Conservation (phyloP, 2,329 filamentous ascomycete species). For the Xylariales sp. region DNA sequence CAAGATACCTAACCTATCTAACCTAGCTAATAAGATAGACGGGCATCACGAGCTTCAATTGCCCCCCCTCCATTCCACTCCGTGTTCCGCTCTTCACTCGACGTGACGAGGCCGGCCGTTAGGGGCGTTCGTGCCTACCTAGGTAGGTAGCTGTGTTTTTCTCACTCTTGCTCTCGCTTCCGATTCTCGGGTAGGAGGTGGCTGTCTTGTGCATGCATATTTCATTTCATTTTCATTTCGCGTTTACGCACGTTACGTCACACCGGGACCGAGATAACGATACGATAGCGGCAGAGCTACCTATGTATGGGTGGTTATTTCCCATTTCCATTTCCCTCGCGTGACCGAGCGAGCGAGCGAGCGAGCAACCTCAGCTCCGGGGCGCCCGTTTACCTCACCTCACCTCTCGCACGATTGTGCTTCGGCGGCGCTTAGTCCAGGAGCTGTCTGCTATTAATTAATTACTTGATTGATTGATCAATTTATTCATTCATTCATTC, state of each 20-base stretch:
- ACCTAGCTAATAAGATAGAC: neutral
- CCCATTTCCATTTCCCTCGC: neutral
- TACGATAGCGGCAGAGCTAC: too few species aligned
- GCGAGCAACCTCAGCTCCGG: slow-evolving; percentile 1
- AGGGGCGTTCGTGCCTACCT: neutral
- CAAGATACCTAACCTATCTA: too few species aligned
- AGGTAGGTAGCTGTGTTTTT: neutral
- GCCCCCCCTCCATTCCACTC: too few species aligned
- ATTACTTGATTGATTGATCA: neutral
- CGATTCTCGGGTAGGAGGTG: too few species aligned
- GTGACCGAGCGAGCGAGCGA: neutral
- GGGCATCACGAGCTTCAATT: slow-evolving; percentile 2
- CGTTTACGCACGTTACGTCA: too few species aligned
- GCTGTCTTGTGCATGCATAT: neutral
- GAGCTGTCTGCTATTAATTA: too few species aligned
- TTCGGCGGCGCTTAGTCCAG: neutral
- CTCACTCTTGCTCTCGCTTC: neutral
- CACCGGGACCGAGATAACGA: too few species aligned
- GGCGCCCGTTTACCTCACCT: neutral
- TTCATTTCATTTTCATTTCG: too few species aligned
- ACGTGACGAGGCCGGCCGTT: neutral
- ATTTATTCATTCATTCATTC: too few species aligned
- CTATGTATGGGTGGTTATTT: too few species aligned
- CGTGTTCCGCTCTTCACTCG: too few species aligned
- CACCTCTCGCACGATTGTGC: neutral